Percentiles rank a stretch among this genome's conserved stretches.
Conservation (phyloP, 2,329 filamentous ascomycete genomes). For the Xylariomycetidae sp. region DNA sequence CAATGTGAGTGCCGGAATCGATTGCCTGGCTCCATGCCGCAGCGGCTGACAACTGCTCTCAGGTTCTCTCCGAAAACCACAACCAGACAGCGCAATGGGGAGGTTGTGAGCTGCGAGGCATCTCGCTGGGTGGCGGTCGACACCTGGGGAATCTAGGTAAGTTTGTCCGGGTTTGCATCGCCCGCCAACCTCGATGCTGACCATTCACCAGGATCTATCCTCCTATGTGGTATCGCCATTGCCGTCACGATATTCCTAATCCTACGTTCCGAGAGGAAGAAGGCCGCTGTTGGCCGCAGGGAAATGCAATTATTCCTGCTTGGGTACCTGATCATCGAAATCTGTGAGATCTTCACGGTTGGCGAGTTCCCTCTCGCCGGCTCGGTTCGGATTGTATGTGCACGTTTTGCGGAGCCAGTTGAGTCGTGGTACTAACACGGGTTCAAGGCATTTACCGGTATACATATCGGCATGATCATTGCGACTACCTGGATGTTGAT, state of each 20-base stretch:
- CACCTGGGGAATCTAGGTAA: conserved; percentile 77
- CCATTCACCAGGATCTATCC: conserved; percentile 64
- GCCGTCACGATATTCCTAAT: conserved; percentile 60
- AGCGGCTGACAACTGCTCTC: conserved; percentile 11
- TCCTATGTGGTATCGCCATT: conserved; percentile 76
- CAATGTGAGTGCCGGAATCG: conserved; percentile 57
- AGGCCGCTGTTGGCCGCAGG: conserved; percentile 83
- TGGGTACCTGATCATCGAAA: conserved; percentile 78
- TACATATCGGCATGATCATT: conserved; percentile 84
- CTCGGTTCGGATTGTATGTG: conserved; percentile 64
- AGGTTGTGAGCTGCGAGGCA: conserved; percentile 72
- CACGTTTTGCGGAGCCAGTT: not conserved
- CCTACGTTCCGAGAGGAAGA: conserved; percentile 78
- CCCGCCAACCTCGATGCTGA: conserved; percentile 18
- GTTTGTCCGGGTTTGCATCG: conserved; percentile 31
- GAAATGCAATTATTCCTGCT: conserved; percentile 95
- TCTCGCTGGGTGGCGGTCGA: conserved; percentile 58
- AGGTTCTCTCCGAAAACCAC: conserved; percentile 61
- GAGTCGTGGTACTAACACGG: conserved; percentile 10
- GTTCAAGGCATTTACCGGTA: conserved; percentile 72
- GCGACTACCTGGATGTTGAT: conserved; percentile 87
- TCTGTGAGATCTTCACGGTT: conserved; percentile 95
- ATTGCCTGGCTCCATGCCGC: conserved; percentile 2
- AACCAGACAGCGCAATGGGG: conserved; percentile 55
- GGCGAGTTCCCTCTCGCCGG: conserved; percentile 75